phyloP scores from a whole-genome alignment of 257 asterid genomes.

The Catharanthus roseus region DNA sequence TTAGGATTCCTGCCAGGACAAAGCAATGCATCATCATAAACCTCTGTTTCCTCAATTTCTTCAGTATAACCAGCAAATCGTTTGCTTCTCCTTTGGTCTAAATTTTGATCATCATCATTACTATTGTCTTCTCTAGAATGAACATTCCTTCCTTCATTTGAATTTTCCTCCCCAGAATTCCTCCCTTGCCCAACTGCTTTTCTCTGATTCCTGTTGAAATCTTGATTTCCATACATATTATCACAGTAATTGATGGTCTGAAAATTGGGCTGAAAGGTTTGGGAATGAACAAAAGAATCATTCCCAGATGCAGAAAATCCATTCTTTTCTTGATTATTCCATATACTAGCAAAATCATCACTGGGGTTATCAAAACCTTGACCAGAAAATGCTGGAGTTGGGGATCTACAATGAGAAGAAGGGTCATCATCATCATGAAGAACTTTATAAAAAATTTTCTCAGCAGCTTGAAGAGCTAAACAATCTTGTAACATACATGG shows the following conservation, averaged over 20 bases:
- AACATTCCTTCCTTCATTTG: constrained; percentile 9
- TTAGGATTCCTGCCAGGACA: constrained; percentile 50
- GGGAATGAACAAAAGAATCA: background rate
- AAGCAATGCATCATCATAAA: constrained; percentile 52
- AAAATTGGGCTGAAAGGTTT: background rate
- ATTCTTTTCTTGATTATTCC: background rate
- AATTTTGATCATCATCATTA: background rate
- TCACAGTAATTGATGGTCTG: background rate
- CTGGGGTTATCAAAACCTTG: background rate
- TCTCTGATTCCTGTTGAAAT: background rate
- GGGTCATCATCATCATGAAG: constrained; percentile 23
- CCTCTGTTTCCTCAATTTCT: constrained; percentile 27
- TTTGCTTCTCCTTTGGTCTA: constrained; percentile 30
- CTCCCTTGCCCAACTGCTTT: constrained; percentile 1
- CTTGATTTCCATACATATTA: background rate
- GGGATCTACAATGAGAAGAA: constrained; percentile 7
- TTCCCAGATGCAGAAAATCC: background rate
- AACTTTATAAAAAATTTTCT: constrained; percentile 50
- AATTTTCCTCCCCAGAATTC: background rate
- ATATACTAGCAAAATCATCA: constrained; percentile 3
- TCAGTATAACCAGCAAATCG: constrained; percentile 29
- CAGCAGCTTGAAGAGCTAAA: constrained; percentile 68
- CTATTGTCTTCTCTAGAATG: constrained; percentile 19
- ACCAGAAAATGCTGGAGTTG: background rate
- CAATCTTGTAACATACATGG: constrained; percentile 55